Evolutionary conservation across 352 stramenopile species (phyloP).

Genomic region (Pythium graminicola): DNA sequence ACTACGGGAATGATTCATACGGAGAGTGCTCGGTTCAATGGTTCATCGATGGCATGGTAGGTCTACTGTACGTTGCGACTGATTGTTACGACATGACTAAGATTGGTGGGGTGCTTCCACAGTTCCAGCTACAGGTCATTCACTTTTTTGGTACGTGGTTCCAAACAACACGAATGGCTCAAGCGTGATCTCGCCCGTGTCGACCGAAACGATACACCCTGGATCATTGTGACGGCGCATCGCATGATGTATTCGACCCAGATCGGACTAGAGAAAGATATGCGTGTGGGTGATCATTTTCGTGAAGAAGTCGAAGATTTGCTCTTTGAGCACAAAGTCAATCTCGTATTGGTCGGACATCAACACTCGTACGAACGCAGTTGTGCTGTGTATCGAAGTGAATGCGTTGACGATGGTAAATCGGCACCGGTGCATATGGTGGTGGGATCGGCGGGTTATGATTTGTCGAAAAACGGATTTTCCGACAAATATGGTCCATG

Average conservation of each 20-base stretch:
- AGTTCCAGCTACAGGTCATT: constrained; percentile 50
- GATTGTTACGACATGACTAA: too few relatives aligned
- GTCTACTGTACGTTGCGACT: too few relatives aligned
- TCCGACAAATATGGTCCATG: constrained; percentile 56
- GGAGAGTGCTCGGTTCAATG: constrained; percentile 78
- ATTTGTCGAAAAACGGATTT: constrained; percentile 41
- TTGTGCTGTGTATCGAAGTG: constrained; percentile 46
- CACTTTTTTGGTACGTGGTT: constrained; percentile 86
- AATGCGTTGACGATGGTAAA: constrained; percentile 47
- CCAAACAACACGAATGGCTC: constrained; percentile 86
- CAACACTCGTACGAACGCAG: constrained; percentile 91
- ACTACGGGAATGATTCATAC: constrained; percentile 64
- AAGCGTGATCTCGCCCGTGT: constrained; percentile 76
- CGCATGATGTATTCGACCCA: constrained; percentile 89
- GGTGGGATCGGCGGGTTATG: constrained; percentile 65
- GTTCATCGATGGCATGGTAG: constrained; percentile 69
- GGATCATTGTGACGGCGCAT: constrained; percentile 89
- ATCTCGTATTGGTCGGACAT: constrained; percentile 88
- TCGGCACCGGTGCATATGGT: constrained; percentile 67
- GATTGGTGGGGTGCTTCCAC: too few relatives aligned
- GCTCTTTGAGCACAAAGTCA: constrained; percentile 83
- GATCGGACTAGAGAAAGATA: constrained; percentile 53
- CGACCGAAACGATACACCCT: constrained; percentile 83
- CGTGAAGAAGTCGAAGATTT: constrained; percentile 88
- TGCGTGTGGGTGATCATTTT: constrained; percentile 68